These are phyloP conservation scores for Aspergillus spinulosporus DNA, from an alignment of 2,329 filamentous ascomycete genomes.

Conservation along the genomic window DNA sequence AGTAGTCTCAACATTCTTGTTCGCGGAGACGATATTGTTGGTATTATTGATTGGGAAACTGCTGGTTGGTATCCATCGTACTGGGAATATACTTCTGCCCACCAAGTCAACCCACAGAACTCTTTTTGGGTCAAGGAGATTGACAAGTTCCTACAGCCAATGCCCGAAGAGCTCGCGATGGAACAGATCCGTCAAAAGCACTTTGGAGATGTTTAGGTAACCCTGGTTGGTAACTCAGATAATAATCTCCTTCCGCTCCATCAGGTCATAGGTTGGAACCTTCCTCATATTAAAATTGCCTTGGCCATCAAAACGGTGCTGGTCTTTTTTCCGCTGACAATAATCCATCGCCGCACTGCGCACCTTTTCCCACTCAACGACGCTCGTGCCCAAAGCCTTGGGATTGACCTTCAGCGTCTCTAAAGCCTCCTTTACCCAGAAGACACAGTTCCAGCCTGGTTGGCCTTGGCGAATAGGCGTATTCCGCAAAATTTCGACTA, in stretches of 20 bases:
- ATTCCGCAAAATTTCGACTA: too few species aligned
- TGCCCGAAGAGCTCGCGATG: constrained; percentile 42
- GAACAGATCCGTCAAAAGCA: constrained; percentile 39
- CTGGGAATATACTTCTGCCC: constrained; percentile 39
- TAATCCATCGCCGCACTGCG: too few species aligned
- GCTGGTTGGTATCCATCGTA: constrained; percentile 35
- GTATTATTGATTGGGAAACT: constrained; percentile 36
- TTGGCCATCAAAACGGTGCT: not conserved
- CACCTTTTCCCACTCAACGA: too few species aligned
- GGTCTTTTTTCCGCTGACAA: not conserved
- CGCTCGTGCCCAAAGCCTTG: too few species aligned
- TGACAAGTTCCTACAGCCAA: constrained; percentile 42
- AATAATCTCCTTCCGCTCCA: not conserved
- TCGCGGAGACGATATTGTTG: constrained; percentile 44
- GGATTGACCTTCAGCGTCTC: too few species aligned
- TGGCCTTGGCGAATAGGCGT: too few species aligned
- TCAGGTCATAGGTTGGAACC: not conserved
- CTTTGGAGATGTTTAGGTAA: constrained; percentile 27
- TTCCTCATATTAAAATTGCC: not conserved
- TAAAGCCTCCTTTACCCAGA: too few species aligned
- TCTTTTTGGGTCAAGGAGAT: constrained; percentile 41
- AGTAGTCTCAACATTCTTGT: constrained; percentile 38
- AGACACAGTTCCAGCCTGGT: too few species aligned
- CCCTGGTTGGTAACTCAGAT: too few species aligned
- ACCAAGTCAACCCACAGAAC: constrained; percentile 44